phyloP scores from a whole-genome alignment of 345 rosid genomes.

The Turritis glabra region DNA sequence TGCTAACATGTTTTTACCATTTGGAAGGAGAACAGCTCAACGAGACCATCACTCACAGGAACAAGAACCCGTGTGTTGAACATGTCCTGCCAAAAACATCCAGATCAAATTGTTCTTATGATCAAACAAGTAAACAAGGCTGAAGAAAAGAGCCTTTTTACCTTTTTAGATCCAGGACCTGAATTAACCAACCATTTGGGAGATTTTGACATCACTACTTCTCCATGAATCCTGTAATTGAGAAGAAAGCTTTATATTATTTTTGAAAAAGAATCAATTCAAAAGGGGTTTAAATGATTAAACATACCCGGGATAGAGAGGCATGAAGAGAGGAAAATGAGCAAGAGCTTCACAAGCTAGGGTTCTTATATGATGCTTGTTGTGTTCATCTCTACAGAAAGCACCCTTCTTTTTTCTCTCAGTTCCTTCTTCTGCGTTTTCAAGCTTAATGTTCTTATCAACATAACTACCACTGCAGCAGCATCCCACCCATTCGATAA shows the following conservation, averaged over 20 bases:
- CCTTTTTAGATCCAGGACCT: constrained; percentile 42
- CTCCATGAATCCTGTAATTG: constrained; percentile 72
- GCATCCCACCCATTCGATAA: constrained; percentile 79
- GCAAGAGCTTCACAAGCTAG: constrained; percentile 76
- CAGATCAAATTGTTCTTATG: constrained; percentile 6
- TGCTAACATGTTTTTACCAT: constrained; percentile 48
- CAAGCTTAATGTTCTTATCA: constrained; percentile 36
- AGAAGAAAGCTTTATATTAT: constrained; percentile 6
- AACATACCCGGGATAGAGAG: constrained; percentile 77
- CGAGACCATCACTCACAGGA: constrained; percentile 70
- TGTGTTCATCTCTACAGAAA: constrained; percentile 61
- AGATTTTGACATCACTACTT: constrained; percentile 59
- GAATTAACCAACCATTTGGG: constrained; percentile 58
- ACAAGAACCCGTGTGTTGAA: constrained; percentile 65
- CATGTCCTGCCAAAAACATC: constrained; percentile 45
- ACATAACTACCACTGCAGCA: constrained; percentile 57
- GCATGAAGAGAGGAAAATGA: constrained; percentile 52
- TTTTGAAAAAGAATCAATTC: background rate
- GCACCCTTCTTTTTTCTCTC: constrained; percentile 30
- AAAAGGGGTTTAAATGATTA: background rate
- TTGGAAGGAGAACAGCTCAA: constrained; percentile 71
- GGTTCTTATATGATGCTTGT: constrained; percentile 48
- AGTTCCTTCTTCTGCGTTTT: constrained; percentile 42
- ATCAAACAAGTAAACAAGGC: background rate
- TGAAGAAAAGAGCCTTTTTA: constrained; percentile 31